These are phyloP conservation scores for Stagonosporopsis vannaccii DNA, from an alignment of 2,329 filamentous ascomycete species.

Conservation along the genomic window DNA sequence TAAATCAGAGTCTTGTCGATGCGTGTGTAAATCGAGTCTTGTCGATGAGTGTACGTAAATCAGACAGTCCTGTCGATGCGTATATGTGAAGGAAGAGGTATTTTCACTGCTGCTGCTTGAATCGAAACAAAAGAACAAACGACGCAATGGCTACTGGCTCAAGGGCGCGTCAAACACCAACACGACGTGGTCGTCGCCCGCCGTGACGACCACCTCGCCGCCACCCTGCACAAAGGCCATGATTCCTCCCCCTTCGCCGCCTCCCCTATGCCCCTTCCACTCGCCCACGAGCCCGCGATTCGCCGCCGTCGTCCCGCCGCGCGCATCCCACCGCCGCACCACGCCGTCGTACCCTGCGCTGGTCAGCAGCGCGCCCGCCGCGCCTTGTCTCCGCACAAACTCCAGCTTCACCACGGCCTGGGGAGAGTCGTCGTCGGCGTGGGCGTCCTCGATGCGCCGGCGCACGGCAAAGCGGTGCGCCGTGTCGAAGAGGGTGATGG, in stretches of 20 bases:
- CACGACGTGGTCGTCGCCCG: constrained; percentile 75
- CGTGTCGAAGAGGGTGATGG: constrained; percentile 85
- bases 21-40: no score
- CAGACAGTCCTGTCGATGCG: no score
- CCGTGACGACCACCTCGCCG: constrained; percentile 81
- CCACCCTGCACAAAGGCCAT: constrained; percentile 86
- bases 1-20: no score
- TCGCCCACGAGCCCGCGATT: constrained; percentile 78
- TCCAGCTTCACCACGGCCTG: constrained; percentile 92
- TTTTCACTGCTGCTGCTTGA: no score
- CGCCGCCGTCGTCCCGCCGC: constrained; percentile 71
- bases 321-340: constrained; percentile 84
- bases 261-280: constrained; percentile 88
- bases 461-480: constrained; percentile 87
- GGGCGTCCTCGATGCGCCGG: constrained; percentile 79
- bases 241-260: constrained; percentile 86
- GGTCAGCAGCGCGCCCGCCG: constrained; percentile 74
- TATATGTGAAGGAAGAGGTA: no score
- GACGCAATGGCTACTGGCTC: not conserved
- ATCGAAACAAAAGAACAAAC: no score
- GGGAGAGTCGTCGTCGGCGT: constrained; percentile 75
- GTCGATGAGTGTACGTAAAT: no score
- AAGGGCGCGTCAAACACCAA: constrained; percentile 38
- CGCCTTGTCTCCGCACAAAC: constrained; percentile 67
- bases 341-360: constrained; percentile 92